Conservation (phyloP, 148 eudicot species). For the Amaranthus hypochondriacus region DNA sequence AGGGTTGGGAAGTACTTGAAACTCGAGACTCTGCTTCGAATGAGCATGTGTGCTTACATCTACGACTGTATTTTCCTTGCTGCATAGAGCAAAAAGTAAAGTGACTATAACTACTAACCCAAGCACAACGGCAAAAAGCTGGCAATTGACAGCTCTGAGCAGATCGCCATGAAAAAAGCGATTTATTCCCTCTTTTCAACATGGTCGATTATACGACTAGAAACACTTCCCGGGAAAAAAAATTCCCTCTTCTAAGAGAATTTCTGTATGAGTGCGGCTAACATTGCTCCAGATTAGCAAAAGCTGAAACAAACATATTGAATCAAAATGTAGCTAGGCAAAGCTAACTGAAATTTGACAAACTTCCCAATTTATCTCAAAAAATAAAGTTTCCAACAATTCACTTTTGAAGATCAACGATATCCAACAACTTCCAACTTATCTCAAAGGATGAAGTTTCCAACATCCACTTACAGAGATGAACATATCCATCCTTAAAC, state of each 20-base stretch:
- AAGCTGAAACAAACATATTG: constrained; percentile 2
- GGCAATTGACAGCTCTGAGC: constrained; percentile 23
- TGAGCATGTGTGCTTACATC: constrained; percentile 27
- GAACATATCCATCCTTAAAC: no score
- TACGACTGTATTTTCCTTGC: constrained; percentile 13
- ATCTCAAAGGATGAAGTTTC: no score
- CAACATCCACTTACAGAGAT: no score
- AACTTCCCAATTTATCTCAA: no score
- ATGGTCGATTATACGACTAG: constrained; percentile 18
- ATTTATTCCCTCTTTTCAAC: constrained; percentile 29
- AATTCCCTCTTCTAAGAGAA: not conserved
- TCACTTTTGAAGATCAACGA: no score
- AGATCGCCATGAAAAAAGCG: constrained; percentile 21
- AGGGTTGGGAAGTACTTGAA: constrained; percentile 36
- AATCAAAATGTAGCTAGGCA: no score
- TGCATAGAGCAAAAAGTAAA: constrained; percentile 24
- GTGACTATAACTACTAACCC: constrained; percentile 29
- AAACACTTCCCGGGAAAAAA: not conserved
- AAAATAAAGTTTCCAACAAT: no score
- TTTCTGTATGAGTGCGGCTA: not conserved
- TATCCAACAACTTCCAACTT: no score
- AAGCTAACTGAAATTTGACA: no score
- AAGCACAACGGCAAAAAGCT: constrained; percentile 28
- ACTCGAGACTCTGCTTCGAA: constrained; percentile 23
- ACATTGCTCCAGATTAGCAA: not conserved